Percentiles rank a stretch among this genome's conserved stretches.
Conservation (phyloP, 805 yeast genomes). For the Cyberlindnera sargentensis region DNA sequence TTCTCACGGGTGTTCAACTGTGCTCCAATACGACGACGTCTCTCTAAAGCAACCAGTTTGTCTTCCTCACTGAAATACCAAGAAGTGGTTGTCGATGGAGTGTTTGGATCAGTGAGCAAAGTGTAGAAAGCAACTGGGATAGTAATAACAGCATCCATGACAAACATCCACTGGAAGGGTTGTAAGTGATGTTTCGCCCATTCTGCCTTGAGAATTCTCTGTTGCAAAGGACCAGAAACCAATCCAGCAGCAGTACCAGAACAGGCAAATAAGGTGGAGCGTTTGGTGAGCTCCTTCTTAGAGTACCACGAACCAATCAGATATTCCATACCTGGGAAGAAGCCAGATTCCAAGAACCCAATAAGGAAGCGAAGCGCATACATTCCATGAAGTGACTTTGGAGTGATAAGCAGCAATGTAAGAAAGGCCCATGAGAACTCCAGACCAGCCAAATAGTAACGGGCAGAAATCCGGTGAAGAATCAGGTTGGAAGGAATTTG, state of each 20-base stretch:
- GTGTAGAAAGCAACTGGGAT: conserved; percentile 39
- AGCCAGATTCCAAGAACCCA: conserved; percentile 41
- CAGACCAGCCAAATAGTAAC: conserved; percentile 36
- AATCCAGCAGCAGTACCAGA: conserved; percentile 30
- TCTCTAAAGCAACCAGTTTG: conserved; percentile 37
- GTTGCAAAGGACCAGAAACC: conserved; percentile 33
- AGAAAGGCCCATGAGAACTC: conserved; percentile 38
- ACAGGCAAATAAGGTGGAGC: conserved; percentile 29
- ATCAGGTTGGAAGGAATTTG: conserved; percentile 40
- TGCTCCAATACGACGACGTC: conserved; percentile 36
- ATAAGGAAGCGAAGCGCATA: conserved; percentile 32
- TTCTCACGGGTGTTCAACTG: conserved; percentile 35
- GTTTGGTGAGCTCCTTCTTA: conserved; percentile 28
- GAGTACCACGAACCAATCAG: conserved; percentile 30
- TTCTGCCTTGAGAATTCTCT: conserved; percentile 22
- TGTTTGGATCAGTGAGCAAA: conserved; percentile 37
- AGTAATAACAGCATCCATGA: conserved; percentile 36
- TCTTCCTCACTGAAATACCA: conserved; percentile 38
- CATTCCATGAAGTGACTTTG: conserved; percentile 22
- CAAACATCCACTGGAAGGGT: conserved; percentile 41
- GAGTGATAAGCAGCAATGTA: conserved; percentile 29
- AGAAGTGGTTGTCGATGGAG: conserved; percentile 37
- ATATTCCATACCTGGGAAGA: conserved; percentile 43
- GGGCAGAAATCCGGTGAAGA: conserved; percentile 35
- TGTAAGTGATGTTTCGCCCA: conserved; percentile 21